Evolutionary conservation across 345 rosid species (phyloP).

Genomic region (Brassica incana): DNA sequence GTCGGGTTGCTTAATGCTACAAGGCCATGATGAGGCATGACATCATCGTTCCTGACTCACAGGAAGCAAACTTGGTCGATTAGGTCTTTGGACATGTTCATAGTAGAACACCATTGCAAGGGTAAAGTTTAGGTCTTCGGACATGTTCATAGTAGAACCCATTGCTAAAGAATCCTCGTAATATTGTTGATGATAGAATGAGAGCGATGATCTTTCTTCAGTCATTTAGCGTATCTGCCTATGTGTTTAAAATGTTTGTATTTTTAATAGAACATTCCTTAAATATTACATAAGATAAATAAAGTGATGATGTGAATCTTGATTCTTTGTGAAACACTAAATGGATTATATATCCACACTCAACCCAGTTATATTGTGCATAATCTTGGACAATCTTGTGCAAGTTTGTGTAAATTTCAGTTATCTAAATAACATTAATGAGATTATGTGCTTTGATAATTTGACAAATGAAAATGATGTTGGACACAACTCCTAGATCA

Average conservation of each 20-base stretch:
- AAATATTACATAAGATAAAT: neutral
- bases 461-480: neutral
- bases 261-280: too few species aligned
- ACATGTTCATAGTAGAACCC: too few species aligned
- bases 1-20: conserved; percentile 56
- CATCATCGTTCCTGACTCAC: conserved; percentile 71
- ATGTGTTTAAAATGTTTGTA: too few species aligned
- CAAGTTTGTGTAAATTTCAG: neutral
- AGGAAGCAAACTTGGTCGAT: conserved; percentile 67
- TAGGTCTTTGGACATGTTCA: conserved; percentile 31
- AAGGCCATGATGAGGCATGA: conserved; percentile 97
- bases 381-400: neutral
- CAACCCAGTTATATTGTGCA: neutral
- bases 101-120: conserved; percentile 13
- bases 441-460: neutral
- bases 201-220: too few species aligned
- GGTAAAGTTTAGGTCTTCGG: neutral
- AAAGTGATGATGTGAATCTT: neutral
- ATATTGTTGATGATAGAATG: too few species aligned
- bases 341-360: neutral
- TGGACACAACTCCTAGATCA: neutral
- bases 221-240: too few species aligned
- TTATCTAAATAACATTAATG: neutral
- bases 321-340: neutral
- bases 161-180: too few species aligned